Evolutionary conservation across 2,329 filamentous ascomycete genomes (phyloP).

Genomic region (Fusarium brachygibbosum): DNA sequence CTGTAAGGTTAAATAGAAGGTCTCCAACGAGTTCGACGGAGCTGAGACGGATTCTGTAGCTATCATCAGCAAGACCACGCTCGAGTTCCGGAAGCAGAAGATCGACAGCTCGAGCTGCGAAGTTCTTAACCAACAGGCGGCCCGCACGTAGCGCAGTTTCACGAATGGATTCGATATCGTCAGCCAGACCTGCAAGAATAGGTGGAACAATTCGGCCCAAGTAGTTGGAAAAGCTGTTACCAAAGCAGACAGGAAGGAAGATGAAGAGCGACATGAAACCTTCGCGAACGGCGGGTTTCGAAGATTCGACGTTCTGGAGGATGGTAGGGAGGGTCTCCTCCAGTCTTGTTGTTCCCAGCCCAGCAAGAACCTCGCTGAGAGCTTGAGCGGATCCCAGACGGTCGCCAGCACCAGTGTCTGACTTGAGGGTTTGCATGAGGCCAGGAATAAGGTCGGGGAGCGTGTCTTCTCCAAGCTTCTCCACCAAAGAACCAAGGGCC

Average conservation of each 20-base stretch:
- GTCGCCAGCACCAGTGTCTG: conserved; percentile 95
- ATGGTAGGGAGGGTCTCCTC: conserved; percentile 98
- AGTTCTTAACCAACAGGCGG: conserved; percentile 96
- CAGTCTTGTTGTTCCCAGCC: conserved; percentile 89
- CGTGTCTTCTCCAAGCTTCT: conserved; percentile 97
- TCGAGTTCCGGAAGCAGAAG: conserved; percentile 94
- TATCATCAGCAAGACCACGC: conserved; percentile 96
- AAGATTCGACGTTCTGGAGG: conserved; percentile 92
- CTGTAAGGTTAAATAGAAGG: conserved; percentile 96
- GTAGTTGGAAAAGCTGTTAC: conserved; percentile 97
- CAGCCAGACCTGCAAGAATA: conserved; percentile 92
- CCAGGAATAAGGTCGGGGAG: conserved; percentile 97
- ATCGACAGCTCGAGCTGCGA: conserved; percentile 94
- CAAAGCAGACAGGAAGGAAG: conserved; percentile 98
- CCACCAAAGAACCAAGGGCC: conserved; percentile 93
- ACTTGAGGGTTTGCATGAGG: conserved; percentile 97
- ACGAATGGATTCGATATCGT: conserved; percentile 95
- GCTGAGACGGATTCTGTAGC: conserved; percentile 96
- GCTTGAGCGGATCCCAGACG: conserved; percentile 96
- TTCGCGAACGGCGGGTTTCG: conserved; percentile 90
- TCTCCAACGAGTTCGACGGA: conserved; percentile 98
- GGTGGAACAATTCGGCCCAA: conserved; percentile 95
- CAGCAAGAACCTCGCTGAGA: conserved; percentile 94
- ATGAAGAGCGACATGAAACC: conserved; percentile 99
- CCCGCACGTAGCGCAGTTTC: conserved; percentile 96